Conservation (phyloP, 1,139 yeast species). For the Scheffersomyces lignicola region DNA sequence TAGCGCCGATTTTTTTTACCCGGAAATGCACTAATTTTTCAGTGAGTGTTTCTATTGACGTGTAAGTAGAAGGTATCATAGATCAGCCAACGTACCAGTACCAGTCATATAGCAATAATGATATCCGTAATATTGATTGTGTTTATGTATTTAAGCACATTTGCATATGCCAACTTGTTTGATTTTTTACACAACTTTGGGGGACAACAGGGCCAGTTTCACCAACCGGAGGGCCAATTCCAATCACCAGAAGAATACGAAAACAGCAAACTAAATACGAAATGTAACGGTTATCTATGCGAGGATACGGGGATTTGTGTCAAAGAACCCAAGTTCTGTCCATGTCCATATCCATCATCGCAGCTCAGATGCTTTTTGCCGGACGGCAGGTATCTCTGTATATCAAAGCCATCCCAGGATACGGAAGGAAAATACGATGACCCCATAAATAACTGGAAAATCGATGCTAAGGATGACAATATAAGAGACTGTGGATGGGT, state of each 20-base stretch:
- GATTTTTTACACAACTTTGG: conserved; percentile 38
- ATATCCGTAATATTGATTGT: conserved; percentile 4
- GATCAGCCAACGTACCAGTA: neutral
- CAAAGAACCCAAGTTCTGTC: conserved; percentile 66
- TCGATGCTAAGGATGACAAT: conserved; percentile 51
- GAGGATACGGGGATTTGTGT: conserved; percentile 84
- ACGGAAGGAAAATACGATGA: conserved; percentile 41
- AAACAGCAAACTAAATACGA: conserved; percentile 28
- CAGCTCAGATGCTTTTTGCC: conserved; percentile 82
- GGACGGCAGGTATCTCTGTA: conserved; percentile 67
- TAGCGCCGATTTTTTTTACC: neutral
- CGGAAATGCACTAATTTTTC: no score
- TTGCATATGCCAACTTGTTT: conserved; percentile 27
- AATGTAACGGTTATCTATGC: conserved; percentile 75
- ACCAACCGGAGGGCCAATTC: conserved; percentile 20
- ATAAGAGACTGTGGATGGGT: conserved; percentile 83
- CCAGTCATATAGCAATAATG: conserved; percentile 2
- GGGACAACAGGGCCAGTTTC: conserved; percentile 16
- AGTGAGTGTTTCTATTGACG: no score
- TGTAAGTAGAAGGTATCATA: no score
- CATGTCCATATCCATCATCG: conserved; percentile 86
- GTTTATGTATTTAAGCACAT: conserved; percentile 4
- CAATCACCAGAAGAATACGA: conserved; percentile 31
- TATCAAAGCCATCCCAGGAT: conserved; percentile 68
- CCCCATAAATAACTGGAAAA: conserved; percentile 50